Percentiles rank a stretch among this genome's conserved stretches.
phyloP scores from a whole-genome alignment of 805 yeast genomes.

The Candida mattraensis region DNA sequence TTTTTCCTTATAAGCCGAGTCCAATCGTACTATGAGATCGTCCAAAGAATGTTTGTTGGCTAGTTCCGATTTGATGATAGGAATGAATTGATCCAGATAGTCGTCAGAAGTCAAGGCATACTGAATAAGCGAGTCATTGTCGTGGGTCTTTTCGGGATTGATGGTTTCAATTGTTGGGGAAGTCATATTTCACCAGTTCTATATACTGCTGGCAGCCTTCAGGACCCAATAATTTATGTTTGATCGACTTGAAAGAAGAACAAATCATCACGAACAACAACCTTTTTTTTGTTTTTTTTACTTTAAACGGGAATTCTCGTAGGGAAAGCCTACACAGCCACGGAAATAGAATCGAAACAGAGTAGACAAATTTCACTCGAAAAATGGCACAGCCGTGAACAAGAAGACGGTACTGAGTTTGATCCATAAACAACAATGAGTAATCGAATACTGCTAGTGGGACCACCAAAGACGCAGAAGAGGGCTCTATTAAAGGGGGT shows the following conservation, averaged over 20 bases:
- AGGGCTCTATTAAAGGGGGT: constrained; percentile 26
- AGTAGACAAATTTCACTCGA: too few relatives aligned
- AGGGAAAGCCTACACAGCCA: too few relatives aligned
- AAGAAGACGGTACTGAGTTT: too few relatives aligned
- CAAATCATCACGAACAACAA: too few relatives aligned
- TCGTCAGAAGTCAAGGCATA: constrained; percentile 57
- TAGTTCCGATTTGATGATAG: constrained; percentile 66
- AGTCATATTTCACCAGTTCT: too few relatives aligned
- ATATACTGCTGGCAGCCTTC: too few relatives aligned
- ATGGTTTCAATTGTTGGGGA: not conserved
- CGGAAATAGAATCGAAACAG: too few relatives aligned
- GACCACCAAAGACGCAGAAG: constrained; percentile 44
- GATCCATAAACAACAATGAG: constrained; percentile 8
- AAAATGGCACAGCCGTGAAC: too few relatives aligned
- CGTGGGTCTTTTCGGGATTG: constrained; percentile 3
- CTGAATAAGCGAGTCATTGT: constrained; percentile 27
- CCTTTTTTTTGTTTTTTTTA: constrained; percentile 6
- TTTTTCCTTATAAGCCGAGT: constrained; percentile 54
- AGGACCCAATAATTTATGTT: too few relatives aligned
- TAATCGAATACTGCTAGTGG: constrained; percentile 46
- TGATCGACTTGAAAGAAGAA: constrained; percentile 3
- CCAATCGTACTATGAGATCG: constrained; percentile 54
- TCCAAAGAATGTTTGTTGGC: constrained; percentile 49
- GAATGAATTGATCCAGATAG: constrained; percentile 77
- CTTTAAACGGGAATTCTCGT: too few relatives aligned